phyloP scores from a whole-genome alignment of 352 stramenopile species.

The Pythium dissimile region DNA sequence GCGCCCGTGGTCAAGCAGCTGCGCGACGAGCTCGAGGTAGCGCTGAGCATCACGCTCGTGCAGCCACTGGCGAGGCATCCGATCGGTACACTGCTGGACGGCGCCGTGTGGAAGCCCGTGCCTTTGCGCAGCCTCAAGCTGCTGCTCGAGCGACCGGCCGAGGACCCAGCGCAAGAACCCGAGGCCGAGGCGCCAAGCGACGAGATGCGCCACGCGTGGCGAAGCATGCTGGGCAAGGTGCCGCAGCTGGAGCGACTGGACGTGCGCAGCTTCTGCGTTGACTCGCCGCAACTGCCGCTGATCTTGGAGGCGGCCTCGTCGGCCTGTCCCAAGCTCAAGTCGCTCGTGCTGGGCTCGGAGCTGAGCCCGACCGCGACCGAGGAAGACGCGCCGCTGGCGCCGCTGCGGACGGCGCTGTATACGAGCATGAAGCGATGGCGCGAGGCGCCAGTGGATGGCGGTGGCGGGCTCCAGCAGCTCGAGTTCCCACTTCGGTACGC shows the following conservation, averaged over 20 bases:
- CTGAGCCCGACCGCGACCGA: neutral
- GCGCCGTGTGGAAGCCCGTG: slow-evolving; percentile 5
- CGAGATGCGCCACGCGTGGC: slow-evolving; percentile 1
- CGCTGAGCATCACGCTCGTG: slow-evolving; percentile 4
- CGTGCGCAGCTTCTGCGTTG: slow-evolving; percentile 1
- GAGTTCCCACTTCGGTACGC: slow-evolving; percentile 11
- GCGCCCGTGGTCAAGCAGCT: slow-evolving; percentile 9
- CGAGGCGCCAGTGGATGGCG: neutral
- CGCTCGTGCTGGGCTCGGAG: slow-evolving; percentile 2
- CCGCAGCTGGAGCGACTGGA: slow-evolving; percentile 19
- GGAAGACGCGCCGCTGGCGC: neutral
- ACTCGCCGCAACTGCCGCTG: slow-evolving; percentile 4
- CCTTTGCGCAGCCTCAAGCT: slow-evolving; percentile 9
- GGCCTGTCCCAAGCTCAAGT: neutral
- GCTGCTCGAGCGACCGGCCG: neutral
- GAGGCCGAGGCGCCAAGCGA: slow-evolving; percentile 4
- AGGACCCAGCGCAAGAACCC: neutral
- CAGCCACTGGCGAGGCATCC: neutral
- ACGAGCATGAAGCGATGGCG: slow-evolving; percentile 1
- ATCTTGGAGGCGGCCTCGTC: slow-evolving; percentile 8
- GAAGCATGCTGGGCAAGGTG: slow-evolving; percentile 6
- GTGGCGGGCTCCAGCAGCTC: slow-evolving; percentile 9
- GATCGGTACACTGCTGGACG: slow-evolving; percentile 6
- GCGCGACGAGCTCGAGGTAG: slow-evolving; percentile 6
- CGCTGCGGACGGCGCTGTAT: neutral